Evolutionary conservation across 371 early-diverging fungal species (phyloP), one percentile per base, ranked within the genome.

Genomic region (Mucor indicus): DNA sequence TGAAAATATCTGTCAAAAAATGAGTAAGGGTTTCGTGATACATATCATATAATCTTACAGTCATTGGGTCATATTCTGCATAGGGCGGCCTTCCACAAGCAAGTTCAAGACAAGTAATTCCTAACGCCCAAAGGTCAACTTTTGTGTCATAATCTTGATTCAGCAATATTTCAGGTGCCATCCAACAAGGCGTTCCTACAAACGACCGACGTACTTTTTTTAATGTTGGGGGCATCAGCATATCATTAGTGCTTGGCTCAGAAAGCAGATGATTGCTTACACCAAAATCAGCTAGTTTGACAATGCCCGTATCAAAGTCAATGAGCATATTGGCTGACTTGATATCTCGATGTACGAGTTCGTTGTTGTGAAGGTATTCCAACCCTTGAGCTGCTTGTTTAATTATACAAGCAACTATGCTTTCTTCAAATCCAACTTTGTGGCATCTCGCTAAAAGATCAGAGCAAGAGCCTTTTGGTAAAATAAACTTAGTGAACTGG

Each of bases 281-380:
- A 22, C 75, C 75, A 55, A 75, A 75, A 53, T 75, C 75, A n/a
- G 72, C 71, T 20, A 75, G 44, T 29, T 60, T 71, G 6, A 75
- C 63, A 17, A 55, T 50, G 1, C 75, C 75, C 16, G 62, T 59
- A 33, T 60, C 84, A 31, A 93, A 93, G 53, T 87, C 83, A 27
- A 99, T 60, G 35, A 98, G 72, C 33, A 98, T 77, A 67, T 99
- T 99, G 61, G 55, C 75, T 77, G 91, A 87, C 75, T 98, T 98
- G 52, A 98, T 90, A 58, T 98, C 98, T 23, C 98, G 84, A 57
- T 98, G 98, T 44, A 98, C 93, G 42, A 98, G 89, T 11, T 85
- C 85, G 32, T 85, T 87, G 40, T 84, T 84, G 62, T 98, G 98
- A 22, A 98, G 77, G 66, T 98, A 98, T 12, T 81, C 79, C 21